Percentiles rank a stretch among this genome's conserved stretches.
Evolutionary conservation across 345 rosid species (phyloP).

Genomic region (Tarenaya hassleriana): DNA sequence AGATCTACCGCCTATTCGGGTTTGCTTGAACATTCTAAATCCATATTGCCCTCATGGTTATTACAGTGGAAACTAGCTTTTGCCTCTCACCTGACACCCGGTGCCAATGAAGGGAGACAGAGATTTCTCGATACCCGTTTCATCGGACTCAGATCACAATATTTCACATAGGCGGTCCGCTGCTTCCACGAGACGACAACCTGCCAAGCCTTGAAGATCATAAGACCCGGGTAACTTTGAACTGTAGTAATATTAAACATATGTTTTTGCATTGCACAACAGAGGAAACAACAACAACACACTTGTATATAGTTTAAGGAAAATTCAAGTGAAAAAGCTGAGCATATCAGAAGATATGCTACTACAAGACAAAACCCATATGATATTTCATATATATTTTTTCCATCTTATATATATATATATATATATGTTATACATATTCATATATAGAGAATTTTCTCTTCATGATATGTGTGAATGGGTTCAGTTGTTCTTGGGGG

Average conservation of each 20-base stretch:
- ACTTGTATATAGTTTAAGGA: too few relatives aligned
- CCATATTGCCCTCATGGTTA: conserved; percentile 26
- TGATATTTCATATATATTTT: too few relatives aligned
- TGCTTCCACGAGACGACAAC: conserved; percentile 16
- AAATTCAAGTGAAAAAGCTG: too few relatives aligned
- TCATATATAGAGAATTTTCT: not conserved
- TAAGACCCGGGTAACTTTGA: too few relatives aligned
- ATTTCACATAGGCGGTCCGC: conserved; percentile 9
- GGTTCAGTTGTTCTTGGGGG: conserved; percentile 64
- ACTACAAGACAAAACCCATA: too few relatives aligned
- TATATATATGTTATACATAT: too few relatives aligned
- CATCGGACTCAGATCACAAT: conserved; percentile 25
- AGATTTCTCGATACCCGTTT: conserved; percentile 19
- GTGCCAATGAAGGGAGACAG: conserved; percentile 8
- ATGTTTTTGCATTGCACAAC: too few relatives aligned
- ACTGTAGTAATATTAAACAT: too few relatives aligned
- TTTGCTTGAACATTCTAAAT: conserved; percentile 9
- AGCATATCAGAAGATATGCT: too few relatives aligned
- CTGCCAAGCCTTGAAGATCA: conserved; percentile 10
- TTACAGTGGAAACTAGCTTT: conserved; percentile 17
- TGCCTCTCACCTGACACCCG: not conserved
- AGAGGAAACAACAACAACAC: too few relatives aligned
- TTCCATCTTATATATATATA: too few relatives aligned
- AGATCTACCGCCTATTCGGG: conserved; percentile 17
- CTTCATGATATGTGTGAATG: not conserved